A percentile compares a stretch with the other conserved stretches of the same genome.
These are phyloP conservation scores for Auricularia auricula-judae DNA, from an alignment of 768 basidiomycete species.

Conservation along the genomic window DNA sequence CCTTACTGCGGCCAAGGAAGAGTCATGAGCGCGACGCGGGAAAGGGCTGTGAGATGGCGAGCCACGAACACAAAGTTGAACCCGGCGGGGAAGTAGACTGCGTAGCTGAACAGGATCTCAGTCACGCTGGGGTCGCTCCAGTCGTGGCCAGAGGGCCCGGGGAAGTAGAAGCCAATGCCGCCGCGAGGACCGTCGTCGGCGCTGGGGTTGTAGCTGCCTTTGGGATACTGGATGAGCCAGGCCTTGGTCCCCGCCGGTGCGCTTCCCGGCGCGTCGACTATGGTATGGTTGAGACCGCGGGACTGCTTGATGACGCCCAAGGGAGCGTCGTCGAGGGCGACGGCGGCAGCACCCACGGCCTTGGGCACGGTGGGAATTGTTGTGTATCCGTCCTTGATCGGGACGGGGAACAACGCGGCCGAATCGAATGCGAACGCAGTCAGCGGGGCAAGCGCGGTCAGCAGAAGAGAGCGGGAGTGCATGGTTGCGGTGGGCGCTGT, in stretches of 20 bases:
- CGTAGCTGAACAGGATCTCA: neutral
- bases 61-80: constrained; percentile 49
- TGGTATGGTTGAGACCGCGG: constrained; percentile 26
- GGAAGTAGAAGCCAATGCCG: constrained; percentile 67
- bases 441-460: neutral
- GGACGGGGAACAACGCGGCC: constrained; percentile 31
- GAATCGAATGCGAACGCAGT: constrained; percentile 10
- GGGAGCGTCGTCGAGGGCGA: constrained; percentile 33
- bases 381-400: constrained; percentile 29
- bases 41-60: constrained; percentile 39
- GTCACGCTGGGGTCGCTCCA: constrained; percentile 30
- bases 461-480: neutral
- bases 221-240: constrained; percentile 42
- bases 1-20: constrained; percentile 19
- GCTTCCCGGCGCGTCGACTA: constrained; percentile 32
- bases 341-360: constrained; percentile 12
- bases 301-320: constrained; percentile 31
- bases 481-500: neutral
- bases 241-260: constrained; percentile 26
- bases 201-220: constrained; percentile 47
- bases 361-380: constrained; percentile 25
- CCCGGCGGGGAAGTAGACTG: constrained; percentile 21
- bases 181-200: constrained; percentile 29
- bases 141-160: constrained; percentile 48
- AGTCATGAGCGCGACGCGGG: neutral